phyloP scores from a whole-genome alignment of 1,139 yeast species.

The Candida sp. region DNA sequence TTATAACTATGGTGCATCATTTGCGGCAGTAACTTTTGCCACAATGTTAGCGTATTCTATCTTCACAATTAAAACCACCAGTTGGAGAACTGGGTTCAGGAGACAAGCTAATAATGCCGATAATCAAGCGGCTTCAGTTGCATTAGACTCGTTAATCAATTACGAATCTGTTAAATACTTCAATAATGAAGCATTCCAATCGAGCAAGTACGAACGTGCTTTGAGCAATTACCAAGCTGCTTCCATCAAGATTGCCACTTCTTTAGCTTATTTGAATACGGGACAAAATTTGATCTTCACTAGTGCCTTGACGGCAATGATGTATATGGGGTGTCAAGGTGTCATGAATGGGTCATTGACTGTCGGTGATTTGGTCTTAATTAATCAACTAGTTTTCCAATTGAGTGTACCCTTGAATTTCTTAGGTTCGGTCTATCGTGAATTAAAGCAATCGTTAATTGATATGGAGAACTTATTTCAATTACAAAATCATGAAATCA shows the following conservation, averaged over 20 bases:
- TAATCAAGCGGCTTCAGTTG: conserved; percentile 90
- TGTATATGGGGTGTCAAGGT: conserved; percentile 99
- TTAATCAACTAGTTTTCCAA: conserved; percentile 95
- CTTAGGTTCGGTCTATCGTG: conserved; percentile 93
- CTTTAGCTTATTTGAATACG: conserved; percentile 83
- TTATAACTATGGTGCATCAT: conserved; percentile 84
- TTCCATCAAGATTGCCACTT: conserved; percentile 86
- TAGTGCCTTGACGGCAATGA: conserved; percentile 90
- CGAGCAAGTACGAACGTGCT: conserved; percentile 76
- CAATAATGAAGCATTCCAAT: conserved; percentile 82
- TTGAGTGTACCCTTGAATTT: conserved; percentile 92
- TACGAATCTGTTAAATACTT: conserved; percentile 94
- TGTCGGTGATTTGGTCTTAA: conserved; percentile 95
- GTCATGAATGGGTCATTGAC: conserved; percentile 78
- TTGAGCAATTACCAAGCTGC: conserved; percentile 75
- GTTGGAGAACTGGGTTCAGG: conserved; percentile 95
- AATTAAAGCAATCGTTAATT: conserved; percentile 83
- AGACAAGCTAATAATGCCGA: conserved; percentile 93
- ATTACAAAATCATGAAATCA: conserved; percentile 71
- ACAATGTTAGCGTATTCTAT: conserved; percentile 87
- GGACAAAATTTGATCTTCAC: conserved; percentile 95
- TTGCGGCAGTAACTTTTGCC: conserved; percentile 83
- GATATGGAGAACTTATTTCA: conserved; percentile 93
- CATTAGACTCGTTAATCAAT: conserved; percentile 89
- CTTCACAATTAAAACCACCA: conserved; percentile 88